A percentile compares a stretch with the other conserved stretches of the same genome.
Evolutionary conservation across 805 yeast species (phyloP).

Genomic region (Saccharomycodes ludwigii): DNA sequence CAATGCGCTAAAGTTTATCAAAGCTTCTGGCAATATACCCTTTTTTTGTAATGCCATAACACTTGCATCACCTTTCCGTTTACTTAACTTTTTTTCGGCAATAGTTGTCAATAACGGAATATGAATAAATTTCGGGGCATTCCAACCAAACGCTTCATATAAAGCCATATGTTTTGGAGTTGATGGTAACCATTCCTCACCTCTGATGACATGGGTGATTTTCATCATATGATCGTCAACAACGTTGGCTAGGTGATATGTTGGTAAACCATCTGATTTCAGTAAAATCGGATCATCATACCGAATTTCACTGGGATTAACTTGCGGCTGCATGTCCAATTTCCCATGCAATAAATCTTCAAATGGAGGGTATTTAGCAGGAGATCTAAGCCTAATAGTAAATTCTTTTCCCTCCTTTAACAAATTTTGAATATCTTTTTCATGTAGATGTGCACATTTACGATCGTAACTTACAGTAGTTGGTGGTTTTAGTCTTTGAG

Average conservation of each 20-base stretch:
- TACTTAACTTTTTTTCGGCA: constrained; percentile 67
- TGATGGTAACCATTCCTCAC: constrained; percentile 96
- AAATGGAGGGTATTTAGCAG: constrained; percentile 54
- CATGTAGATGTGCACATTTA: constrained; percentile 42
- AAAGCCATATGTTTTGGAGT: constrained; percentile 90
- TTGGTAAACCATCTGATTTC: constrained; percentile 92
- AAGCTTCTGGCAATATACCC: constrained; percentile 78
- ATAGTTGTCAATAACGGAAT: constrained; percentile 68
- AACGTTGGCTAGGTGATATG: constrained; percentile 93
- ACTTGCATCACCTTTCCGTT: constrained; percentile 74
- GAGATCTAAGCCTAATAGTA: constrained; percentile 69
- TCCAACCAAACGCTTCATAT: constrained; percentile 80
- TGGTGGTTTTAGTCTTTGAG: constrained; percentile 68
- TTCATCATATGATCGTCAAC: constrained; percentile 90
- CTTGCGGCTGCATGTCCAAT: constrained; percentile 68
- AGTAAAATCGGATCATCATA: constrained; percentile 83
- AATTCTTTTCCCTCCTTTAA: constrained; percentile 26
- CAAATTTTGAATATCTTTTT: constrained; percentile 28
- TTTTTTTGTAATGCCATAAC: constrained; percentile 42
- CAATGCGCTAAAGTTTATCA: constrained; percentile 74
- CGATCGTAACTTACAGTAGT: constrained; percentile 89
- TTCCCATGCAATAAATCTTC: constrained; percentile 69
- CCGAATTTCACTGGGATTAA: constrained; percentile 54
- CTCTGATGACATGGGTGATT: constrained; percentile 88
- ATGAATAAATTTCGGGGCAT: constrained; percentile 71